Evolutionary conservation across 768 basidiomycete genomes (phyloP).

Genomic region (Hirschioporus abietinus): DNA sequence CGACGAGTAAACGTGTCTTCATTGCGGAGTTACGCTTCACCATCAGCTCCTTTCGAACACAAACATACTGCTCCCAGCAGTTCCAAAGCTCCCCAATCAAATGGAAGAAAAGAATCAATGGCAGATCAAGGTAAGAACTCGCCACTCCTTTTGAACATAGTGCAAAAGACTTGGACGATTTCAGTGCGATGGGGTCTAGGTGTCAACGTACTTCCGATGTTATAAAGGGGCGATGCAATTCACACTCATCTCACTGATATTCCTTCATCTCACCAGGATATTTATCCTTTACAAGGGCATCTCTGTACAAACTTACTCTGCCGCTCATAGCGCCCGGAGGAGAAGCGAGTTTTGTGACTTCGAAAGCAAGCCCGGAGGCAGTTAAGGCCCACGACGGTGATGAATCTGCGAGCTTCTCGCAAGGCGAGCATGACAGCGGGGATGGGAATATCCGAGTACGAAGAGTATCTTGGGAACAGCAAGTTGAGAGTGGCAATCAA

Average conservation of each 20-base stretch:
- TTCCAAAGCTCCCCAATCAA: background rate
- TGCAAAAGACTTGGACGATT: background rate
- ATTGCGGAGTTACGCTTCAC: background rate
- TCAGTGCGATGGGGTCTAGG: background rate
- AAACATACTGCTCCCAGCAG: background rate
- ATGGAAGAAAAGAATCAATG: background rate
- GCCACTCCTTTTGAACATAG: background rate
- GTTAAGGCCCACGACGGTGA: background rate
- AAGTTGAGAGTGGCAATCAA: background rate
- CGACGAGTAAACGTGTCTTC: background rate
- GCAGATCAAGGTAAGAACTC: background rate
- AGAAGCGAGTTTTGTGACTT: background rate
- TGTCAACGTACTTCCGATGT: background rate
- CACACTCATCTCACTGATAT: slow-evolving; percentile 1
- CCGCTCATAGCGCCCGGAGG: background rate
- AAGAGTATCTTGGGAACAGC: background rate
- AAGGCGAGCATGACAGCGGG: background rate
- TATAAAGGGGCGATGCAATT: background rate
- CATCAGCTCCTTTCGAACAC: background rate
- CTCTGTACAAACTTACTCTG: slow-evolving; percentile 3
- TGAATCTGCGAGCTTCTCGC: background rate
- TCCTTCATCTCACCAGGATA: background rate
- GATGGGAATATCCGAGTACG: background rate
- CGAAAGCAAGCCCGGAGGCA: background rate
- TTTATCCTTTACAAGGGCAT: slow-evolving; percentile 3